A percentile compares a stretch with the other conserved stretches of the same genome.
These are phyloP conservation scores for Psidium friedrichsthalianum DNA, from an alignment of 345 rosid species.

Conservation along the genomic window DNA sequence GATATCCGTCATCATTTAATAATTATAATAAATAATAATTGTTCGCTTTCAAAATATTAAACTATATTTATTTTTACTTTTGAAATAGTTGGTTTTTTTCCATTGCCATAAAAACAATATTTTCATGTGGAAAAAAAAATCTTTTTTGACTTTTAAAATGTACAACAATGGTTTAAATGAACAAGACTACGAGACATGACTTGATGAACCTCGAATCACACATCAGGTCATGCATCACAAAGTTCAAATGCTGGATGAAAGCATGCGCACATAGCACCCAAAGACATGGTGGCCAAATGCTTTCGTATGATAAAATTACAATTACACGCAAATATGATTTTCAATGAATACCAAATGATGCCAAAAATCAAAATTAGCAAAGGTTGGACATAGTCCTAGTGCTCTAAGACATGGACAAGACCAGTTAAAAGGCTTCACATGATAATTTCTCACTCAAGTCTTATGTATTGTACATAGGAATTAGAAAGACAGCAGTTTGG, in stretches of 20 bases:
- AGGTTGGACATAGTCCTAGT: neutral
- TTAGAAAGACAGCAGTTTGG: neutral
- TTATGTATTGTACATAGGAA: neutral
- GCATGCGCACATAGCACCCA: neutral
- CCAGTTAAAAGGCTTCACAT: neutral
- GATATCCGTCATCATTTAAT: neutral
- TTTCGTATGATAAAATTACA: neutral
- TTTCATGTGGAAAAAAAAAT: neutral
- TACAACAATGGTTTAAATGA: neutral
- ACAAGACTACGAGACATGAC: neutral
- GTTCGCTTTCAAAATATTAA: neutral
- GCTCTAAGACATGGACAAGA: neutral
- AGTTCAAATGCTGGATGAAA: neutral
- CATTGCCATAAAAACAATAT: neutral
- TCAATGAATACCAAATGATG: neutral
- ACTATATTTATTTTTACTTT: neutral
- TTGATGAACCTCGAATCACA: neutral
- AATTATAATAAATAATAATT: neutral
- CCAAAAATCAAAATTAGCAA: neutral
- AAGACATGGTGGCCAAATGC: neutral
- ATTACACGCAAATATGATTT: neutral
- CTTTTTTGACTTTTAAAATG: neutral
- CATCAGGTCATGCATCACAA: neutral
- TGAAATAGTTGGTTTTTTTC: neutral
- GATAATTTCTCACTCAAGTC: neutral